Evolutionary conservation across 768 basidiomycete species (phyloP), one percentile per base, ranked within the genome.

Genomic region (Lanmaoa rubissima): DNA sequence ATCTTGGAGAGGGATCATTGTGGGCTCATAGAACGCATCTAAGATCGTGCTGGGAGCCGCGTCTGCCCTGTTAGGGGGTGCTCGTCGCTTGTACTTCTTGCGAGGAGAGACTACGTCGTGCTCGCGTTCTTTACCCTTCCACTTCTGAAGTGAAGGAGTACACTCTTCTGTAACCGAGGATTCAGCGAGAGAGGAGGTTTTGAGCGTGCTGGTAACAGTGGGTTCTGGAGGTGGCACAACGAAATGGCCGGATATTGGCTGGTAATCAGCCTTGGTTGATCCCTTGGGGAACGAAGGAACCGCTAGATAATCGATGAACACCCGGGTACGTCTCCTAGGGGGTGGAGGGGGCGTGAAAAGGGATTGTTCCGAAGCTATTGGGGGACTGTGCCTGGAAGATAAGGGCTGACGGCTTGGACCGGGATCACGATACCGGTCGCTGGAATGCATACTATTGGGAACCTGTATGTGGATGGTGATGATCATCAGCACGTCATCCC

Each of bases 281-380:
- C 61, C 70, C 28, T 61, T 58, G 6, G 66, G 63, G 31, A 72
- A 48, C 1, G 60, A 14, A 31, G 70, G 70, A 13, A 56, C 66
- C 5, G 56, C 54, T 8, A 73, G 6, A 49, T 65, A 45, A 44
- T 63, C 57, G 3, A 73, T 32, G 35, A 58, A 5, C 7, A 43
- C 1, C 14, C 60, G 59, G 3, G 51, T 19, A 1, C 58, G 69
- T 48, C 35, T 57, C 46, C 44, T 62, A 8, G 53, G 34, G 7
- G 40, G 54, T 4, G 64, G 62, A 13, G 70, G 68, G 26, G 71
- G 72, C 0, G 70, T 72, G 47, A 72, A 72, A 41, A 73, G 68
- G 11, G 66, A 70, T 9, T 48, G 57, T 21, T 64, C 52, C 3
- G 5, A 42, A 24, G 43, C 50, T 19, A 60, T 47, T 5, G 61